Evolutionary conservation across 2,329 filamentous ascomycete genomes (phyloP).

Genomic region (Colletotrichum scovillei): DNA sequence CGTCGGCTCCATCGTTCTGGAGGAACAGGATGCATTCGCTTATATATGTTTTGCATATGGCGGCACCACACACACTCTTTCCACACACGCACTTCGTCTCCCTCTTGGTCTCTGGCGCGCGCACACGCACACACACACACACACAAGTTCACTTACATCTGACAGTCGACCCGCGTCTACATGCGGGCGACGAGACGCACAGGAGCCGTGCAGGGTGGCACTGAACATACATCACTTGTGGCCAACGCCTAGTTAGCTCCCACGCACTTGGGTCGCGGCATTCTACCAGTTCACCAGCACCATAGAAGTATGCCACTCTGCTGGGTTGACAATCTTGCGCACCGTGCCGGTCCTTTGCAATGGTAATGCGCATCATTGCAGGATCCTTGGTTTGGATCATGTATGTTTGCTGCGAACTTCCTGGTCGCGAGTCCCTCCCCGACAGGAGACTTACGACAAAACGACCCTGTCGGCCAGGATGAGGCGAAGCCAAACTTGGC

Average conservation of each 20-base stretch:
- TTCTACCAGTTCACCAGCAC: constrained; percentile 6
- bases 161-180: constrained; percentile 29
- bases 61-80: constrained; percentile 24
- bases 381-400: neutral
- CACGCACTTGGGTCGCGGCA: neutral
- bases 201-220: constrained; percentile 35
- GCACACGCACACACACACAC: constrained; percentile 3
- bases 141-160: constrained; percentile 36
- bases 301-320: neutral
- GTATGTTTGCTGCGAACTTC: constrained; percentile 3
- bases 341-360: neutral
- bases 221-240: constrained; percentile 24
- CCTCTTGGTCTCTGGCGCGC: neutral
- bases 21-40: constrained; percentile 31
- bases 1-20: constrained; percentile 20
- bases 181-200: constrained; percentile 33
- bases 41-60: constrained; percentile 32
- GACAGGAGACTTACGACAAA: neutral
- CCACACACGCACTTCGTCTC: constrained; percentile 10
- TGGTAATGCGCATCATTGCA: neutral
- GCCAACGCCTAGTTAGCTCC: constrained; percentile 1
- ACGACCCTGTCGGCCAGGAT: constrained; percentile 19
- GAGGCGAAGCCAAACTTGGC: constrained; percentile 31
- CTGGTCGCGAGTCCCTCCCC: neutral
- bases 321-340: neutral